Evolutionary conservation across 495 filamentous ascomycete species (phyloP).

Genomic region (Lineolata rhizophorae): DNA sequence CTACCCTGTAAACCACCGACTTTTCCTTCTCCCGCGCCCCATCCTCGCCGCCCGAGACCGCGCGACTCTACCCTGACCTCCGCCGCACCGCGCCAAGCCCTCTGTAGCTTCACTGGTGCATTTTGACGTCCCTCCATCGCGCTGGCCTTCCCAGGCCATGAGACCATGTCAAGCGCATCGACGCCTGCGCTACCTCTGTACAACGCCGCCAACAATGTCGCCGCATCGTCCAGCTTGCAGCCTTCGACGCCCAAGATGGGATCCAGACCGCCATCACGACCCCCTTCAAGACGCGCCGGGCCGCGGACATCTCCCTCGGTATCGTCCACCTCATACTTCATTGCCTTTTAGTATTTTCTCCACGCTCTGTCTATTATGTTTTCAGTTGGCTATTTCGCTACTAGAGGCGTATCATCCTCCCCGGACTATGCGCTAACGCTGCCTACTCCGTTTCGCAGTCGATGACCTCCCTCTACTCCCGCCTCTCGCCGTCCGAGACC

Average conservation of each 20-base stretch:
- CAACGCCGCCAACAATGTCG: constrained; percentile 27
- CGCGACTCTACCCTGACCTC: too few species aligned
- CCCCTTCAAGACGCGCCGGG: constrained; percentile 1
- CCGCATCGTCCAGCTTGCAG: constrained; percentile 17
- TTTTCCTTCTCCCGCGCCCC: too few species aligned
- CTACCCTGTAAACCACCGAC: too few species aligned
- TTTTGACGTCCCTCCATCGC: not conserved
- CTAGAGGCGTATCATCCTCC: too few species aligned
- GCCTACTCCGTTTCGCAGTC: too few species aligned
- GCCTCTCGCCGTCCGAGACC: constrained; percentile 51
- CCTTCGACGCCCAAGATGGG: constrained; percentile 18
- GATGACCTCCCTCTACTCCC: constrained; percentile 36
- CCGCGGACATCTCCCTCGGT: constrained; percentile 9
- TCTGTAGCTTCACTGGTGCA: too few species aligned
- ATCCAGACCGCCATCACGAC: not conserved
- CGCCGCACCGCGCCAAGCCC: too few species aligned
- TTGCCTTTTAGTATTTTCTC: too few species aligned
- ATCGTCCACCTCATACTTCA: constrained; percentile 1
- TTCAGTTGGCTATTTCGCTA: too few species aligned
- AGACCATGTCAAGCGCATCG: constrained; percentile 38
- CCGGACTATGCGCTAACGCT: too few species aligned
- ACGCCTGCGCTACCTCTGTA: constrained; percentile 32
- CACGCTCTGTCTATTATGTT: too few species aligned
- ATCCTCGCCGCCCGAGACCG: too few species aligned
- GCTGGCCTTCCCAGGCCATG: constrained; percentile 16